These are phyloP conservation scores for Melaleuca alternifolia DNA, from an alignment of 345 rosid genomes.

Conservation along the genomic window DNA sequence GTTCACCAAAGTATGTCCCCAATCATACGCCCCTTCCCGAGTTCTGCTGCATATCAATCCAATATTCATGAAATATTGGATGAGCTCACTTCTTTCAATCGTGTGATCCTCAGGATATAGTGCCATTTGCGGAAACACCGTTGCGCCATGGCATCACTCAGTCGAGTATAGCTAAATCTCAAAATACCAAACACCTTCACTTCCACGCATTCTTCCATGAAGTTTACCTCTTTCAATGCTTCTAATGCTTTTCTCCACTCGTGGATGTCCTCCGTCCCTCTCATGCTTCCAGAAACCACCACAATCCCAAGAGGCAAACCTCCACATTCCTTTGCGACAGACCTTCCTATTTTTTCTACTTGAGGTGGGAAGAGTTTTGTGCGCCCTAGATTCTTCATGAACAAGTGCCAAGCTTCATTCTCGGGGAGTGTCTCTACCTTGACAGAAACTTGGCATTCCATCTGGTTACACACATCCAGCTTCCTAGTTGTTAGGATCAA, in stretches of 20 bases:
- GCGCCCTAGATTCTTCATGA: not conserved
- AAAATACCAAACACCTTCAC: not conserved
- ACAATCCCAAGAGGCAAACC: constrained; percentile 4
- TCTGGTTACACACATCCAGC: not conserved
- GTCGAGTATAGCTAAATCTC: constrained; percentile 4
- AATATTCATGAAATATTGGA: not conserved
- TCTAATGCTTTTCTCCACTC: constrained; percentile 2
- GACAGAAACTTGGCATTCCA: not conserved
- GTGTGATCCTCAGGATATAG: not conserved
- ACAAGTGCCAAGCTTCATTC: not conserved
- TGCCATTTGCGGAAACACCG: constrained; percentile 2
- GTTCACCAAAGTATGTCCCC: not conserved
- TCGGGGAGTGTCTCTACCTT: not conserved
- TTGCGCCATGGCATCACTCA: not conserved
- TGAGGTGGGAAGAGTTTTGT: not conserved
- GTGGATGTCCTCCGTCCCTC: not conserved
- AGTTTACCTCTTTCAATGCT: not conserved
- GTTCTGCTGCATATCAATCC: not conserved
- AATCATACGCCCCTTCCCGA: not conserved
- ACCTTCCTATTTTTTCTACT: not conserved
- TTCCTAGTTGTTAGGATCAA: constrained; percentile 9
- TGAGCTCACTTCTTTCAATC: not conserved
- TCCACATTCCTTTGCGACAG: not conserved
- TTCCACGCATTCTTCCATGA: not conserved
- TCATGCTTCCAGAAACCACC: not conserved